Evolutionary conservation across 192 early-diverging fungal genomes (phyloP).

Genomic region (Ambispora gerdemannii): DNA sequence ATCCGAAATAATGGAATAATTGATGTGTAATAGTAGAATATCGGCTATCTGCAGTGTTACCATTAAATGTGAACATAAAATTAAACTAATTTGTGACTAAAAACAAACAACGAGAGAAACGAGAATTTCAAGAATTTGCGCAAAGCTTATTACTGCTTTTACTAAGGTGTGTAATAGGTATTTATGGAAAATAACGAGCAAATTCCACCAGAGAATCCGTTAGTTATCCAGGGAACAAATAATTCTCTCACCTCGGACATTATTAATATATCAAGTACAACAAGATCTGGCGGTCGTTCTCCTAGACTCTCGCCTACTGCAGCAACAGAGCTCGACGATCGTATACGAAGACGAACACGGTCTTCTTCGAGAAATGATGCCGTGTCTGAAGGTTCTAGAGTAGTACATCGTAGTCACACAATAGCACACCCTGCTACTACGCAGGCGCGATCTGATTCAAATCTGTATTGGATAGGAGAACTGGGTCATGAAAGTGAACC

Average conservation of each 20-base stretch:
- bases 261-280: not conserved
- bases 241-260: not conserved
- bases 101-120: no score
- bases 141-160: no score
- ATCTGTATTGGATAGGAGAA: not conserved
- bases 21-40: no score
- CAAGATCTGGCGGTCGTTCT: not conserved
- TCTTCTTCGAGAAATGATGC: not conserved
- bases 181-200: not conserved
- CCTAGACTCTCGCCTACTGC: not conserved
- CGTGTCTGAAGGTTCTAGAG: not conserved
- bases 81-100: no score
- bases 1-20: no score
- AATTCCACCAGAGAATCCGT: not conserved
- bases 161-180: no score
- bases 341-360: not conserved
- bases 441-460: not conserved
- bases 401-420: not conserved
- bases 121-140: no score
- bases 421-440: not conserved
- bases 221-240: not conserved
- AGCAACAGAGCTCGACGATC: not conserved
- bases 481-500: not conserved
- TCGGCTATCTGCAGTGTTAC: no score
- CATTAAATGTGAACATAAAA: no score